Evolutionary conservation across 768 basidiomycete genomes (phyloP).

Genomic region (Lactarius trivialis): DNA sequence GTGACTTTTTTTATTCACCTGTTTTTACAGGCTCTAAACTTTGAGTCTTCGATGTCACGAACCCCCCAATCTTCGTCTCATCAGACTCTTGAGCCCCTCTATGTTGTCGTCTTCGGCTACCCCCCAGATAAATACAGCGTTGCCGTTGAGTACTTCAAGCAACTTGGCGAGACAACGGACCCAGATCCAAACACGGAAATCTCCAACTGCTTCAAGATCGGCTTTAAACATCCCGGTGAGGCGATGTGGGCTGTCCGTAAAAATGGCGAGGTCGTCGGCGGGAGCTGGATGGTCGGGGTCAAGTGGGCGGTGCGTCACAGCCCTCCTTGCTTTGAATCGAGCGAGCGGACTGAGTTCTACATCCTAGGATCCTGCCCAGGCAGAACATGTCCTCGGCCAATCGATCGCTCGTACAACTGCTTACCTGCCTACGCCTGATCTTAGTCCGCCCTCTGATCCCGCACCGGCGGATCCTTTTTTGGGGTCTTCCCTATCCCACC

Average conservation of each 20-base stretch:
- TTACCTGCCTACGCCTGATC: conserved; percentile 23
- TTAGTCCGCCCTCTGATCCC: conserved; percentile 17
- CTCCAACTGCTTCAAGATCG: conserved; percentile 75
- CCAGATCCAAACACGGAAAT: conserved; percentile 63
- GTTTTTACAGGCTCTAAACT: conserved; percentile 35
- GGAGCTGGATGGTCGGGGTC: conserved; percentile 77
- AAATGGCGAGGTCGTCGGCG: conserved; percentile 73
- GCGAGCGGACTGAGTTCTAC: neutral
- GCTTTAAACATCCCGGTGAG: conserved; percentile 63
- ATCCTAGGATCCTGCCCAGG: conserved; percentile 53
- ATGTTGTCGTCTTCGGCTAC: conserved; percentile 85
- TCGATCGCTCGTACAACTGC: conserved; percentile 23
- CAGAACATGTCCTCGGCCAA: conserved; percentile 44
- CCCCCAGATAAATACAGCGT: conserved; percentile 70
- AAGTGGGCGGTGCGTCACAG: conserved; percentile 70
- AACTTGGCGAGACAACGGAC: conserved; percentile 64
- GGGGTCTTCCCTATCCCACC: conserved; percentile 26
- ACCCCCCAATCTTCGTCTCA: conserved; percentile 20
- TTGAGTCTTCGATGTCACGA: conserved; percentile 32
- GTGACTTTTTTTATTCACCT: neutral
- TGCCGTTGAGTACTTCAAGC: conserved; percentile 68
- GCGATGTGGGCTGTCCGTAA: conserved; percentile 74
- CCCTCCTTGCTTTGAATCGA: neutral
- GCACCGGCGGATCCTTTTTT: conserved; percentile 19
- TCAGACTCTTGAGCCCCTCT: conserved; percentile 39